phyloP scores from a whole-genome alignment of 2,329 filamentous ascomycete species.

The Aspergillus thermomutatus region DNA sequence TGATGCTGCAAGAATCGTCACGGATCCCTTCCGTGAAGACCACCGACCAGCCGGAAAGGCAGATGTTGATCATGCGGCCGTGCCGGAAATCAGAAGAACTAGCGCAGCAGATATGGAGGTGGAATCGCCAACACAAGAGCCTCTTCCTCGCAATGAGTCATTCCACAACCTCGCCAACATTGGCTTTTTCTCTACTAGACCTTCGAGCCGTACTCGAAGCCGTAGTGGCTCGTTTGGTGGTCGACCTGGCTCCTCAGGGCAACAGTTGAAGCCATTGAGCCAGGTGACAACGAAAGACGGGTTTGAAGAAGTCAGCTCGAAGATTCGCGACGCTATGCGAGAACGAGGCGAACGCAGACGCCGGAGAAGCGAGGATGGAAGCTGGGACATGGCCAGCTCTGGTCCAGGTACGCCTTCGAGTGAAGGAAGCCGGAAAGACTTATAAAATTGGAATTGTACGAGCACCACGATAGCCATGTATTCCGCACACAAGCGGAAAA shows the following conservation, averaged over 20 bases:
- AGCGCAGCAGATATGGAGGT: conserved; percentile 21
- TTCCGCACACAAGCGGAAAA: neutral
- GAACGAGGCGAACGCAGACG: conserved; percentile 66
- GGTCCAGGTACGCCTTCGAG: conserved; percentile 34
- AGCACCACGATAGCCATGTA: neutral
- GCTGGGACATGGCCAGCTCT: conserved; percentile 40
- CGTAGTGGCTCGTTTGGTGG: conserved; percentile 67
- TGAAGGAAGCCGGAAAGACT: conserved; percentile 36
- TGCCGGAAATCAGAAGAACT: conserved; percentile 22
- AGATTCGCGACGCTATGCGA: conserved; percentile 80
- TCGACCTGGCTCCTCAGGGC: conserved; percentile 58
- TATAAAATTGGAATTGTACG: conserved; percentile 17
- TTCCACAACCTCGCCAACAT: conserved; percentile 86
- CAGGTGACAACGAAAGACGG: conserved; percentile 63
- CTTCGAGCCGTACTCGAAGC: conserved; percentile 74
- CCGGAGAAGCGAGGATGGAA: conserved; percentile 44
- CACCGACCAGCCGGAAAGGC: conserved; percentile 13
- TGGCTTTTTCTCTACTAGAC: conserved; percentile 85
- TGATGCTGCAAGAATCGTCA: conserved; percentile 68
- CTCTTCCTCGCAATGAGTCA: conserved; percentile 82
- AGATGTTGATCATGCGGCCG: conserved; percentile 12
- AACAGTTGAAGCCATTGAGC: conserved; percentile 69
- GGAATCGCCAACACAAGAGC: conserved; percentile 33
- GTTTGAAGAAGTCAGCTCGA: conserved; percentile 77
- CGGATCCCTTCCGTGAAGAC: conserved; percentile 46